A percentile compares a stretch with the other conserved stretches of the same genome.
phyloP scores from a whole-genome alignment of 495 filamentous ascomycete genomes.

The Talaromyces adpressus region DNA sequence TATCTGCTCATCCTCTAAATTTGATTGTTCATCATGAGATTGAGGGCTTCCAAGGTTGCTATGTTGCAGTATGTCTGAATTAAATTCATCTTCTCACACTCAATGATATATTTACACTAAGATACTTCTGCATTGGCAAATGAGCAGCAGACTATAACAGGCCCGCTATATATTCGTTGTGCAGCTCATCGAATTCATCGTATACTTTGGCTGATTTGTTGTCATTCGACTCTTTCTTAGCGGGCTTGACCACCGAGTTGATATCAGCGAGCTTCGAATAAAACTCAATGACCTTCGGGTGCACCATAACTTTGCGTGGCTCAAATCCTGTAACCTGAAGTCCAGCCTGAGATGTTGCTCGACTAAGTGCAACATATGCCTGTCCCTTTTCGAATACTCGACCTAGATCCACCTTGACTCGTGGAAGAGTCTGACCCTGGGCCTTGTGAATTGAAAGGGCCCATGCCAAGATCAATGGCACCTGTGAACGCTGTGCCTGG shows the following conservation, averaged over 20 bases:
- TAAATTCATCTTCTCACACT: neutral
- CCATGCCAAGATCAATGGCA: conserved; percentile 87
- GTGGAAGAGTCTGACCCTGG: conserved; percentile 90
- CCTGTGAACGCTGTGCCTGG: conserved; percentile 63
- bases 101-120: neutral
- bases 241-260: conserved; percentile 23
- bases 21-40: too few species aligned
- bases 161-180: conserved; percentile 10
- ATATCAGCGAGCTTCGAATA: conserved; percentile 68
- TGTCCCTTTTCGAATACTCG: conserved; percentile 92
- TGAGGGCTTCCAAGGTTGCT: too few species aligned
- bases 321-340: conserved; percentile 88
- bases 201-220: neutral
- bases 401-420: conserved; percentile 90
- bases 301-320: conserved; percentile 87
- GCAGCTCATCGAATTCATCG: conserved; percentile 32
- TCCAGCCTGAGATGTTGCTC: conserved; percentile 80
- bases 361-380: conserved; percentile 51
- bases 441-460: conserved; percentile 97
- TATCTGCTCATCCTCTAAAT: neutral
- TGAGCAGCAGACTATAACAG: neutral
- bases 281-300: conserved; percentile 77
- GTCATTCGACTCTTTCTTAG: neutral
- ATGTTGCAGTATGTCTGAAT: neutral
- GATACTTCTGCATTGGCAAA: neutral